Base-by-base conservation (phyloP, 164 flowering plant species). In the Houttuynia cordata region DNA sequence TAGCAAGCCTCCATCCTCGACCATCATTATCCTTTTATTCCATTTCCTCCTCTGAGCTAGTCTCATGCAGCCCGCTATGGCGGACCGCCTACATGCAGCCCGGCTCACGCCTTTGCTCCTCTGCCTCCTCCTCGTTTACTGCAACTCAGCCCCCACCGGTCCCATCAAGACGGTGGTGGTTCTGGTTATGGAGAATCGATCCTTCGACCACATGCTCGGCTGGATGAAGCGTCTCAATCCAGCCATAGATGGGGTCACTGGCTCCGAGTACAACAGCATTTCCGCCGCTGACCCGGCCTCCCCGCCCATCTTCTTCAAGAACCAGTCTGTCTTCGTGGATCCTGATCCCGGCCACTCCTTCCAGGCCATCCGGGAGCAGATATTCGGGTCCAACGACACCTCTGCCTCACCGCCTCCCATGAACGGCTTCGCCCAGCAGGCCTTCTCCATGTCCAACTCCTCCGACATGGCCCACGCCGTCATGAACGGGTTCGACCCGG, bases 291-390 rank as follows among this genome's bases (percentile, higher is more conserved):
- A 81, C 63, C 78, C 83, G 20, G 60, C 19, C 64, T 80, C 95
- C 1, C 64, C 62, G 0, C 65, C 18, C 13, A 45, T 79, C 62
- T 68, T 58, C 75, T 80, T 83, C 81, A 49, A 68, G 24, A 51
- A 78, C 70, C 65, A 70, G 22, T 63, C 95, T 1, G 75, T 72
- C 22, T 82, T 64, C 75, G 83, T 85, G 24, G 91, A 85, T 71
- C 86, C 91, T 8, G 95, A 87, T 49, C 95, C 95, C 1, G 88
- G 86, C 17, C 94, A 87, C 80, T 83, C 90, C 0, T 84, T 84
- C 73, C 88, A 83, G 51, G 90, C 95, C 39, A 87, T 87, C 42
- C 69, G 79, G 1, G 84, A 78, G 59, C 91, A 87, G 67, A 76
- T 87, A 15, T 87, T 85, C 73, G 94, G 90, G 4, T 79, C 85